Evolutionary conservation across 2,329 filamentous ascomycete genomes (phyloP), one percentile per base, ranked within the genome.

Genomic region (Phyllosticta citrichinensis): DNA sequence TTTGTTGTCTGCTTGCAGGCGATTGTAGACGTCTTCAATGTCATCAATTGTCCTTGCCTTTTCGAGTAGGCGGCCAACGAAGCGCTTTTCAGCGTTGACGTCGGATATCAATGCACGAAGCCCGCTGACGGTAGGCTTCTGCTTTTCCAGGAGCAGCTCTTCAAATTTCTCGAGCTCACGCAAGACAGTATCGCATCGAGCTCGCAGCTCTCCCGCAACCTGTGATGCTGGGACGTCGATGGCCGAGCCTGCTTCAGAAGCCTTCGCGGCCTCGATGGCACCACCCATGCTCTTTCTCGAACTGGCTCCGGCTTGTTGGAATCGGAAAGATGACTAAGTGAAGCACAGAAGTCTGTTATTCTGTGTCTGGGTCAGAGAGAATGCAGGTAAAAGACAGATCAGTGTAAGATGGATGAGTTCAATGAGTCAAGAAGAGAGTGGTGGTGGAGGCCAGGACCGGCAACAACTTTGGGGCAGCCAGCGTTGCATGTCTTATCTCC

Each of bases 1-100:
- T 56, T 70, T 71, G 60, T 64, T 53, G 66, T 69, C 68, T 3
- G 69, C 63, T 52, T 53, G 54, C 6, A 57, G 30, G 14, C 47
- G 50, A 14, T 47, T 19, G 12, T 52, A 17, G 24, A 33, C 52
- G 20, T 60, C 58, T 6, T 54, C 40, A 20, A 22, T 22, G 10
- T 19, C n/a, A 24, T 55, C 56, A 19, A 27, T 30, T 20, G 55
- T 19, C 22, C 24, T 19, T 51, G 58, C 58, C 24, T 60, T 60
- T 14, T 24, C 6, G 30, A 62, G 55, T 5, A 62, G 52, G 22
- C 60, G 60, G 10, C 51, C 55, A 47, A 62, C 51, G 60, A 62
- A 62, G 52, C 60, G 55, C 25, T 62, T 62, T 14, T 62, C 60
- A 14, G 60, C 55, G n/a, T 58, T 57, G 60, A 58, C 30, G 10